Percentiles rank a stretch among this genome's conserved stretches.
Evolutionary conservation across 345 rosid genomes (phyloP).

Genomic region (Corchorus capsularis): DNA sequence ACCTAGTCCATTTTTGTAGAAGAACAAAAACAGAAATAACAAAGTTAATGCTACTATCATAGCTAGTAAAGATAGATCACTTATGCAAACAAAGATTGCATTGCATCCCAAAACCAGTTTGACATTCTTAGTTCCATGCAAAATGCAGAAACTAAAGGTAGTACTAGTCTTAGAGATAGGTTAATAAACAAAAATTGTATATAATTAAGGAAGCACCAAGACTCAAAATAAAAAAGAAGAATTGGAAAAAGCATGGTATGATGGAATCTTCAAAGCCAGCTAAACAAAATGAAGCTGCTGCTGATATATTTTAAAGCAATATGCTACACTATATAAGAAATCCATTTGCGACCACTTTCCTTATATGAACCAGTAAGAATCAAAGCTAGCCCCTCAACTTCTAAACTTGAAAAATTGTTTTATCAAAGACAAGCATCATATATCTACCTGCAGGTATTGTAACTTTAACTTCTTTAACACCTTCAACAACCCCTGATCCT

Average conservation of each 20-base stretch:
- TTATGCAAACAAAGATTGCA: conserved; percentile 13
- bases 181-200: neutral
- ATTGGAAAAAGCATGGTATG: neutral
- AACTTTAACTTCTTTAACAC: conserved; percentile 67
- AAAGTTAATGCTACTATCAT: conserved; percentile 10
- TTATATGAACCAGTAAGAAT: conserved; percentile 14
- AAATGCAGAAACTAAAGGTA: conserved; percentile 14
- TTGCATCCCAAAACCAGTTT: conserved; percentile 8
- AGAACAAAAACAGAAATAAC: conserved; percentile 6
- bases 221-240: conserved; percentile 1
- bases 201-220: neutral
- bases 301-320: conserved; percentile 16
- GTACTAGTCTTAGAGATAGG: neutral
- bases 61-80: conserved; percentile 11
- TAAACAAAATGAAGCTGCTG: neutral
- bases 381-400: conserved; percentile 7
- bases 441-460: conserved; percentile 77
- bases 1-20: conserved; percentile 52
- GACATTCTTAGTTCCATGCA: neutral
- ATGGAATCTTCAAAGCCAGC: conserved; percentile 9
- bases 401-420: conserved; percentile 2
- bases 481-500: conserved; percentile 83
- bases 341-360: conserved; percentile 13
- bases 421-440: conserved; percentile 24
- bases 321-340: conserved; percentile 8